These are phyloP conservation scores for Lathyrus aphaca DNA, from an alignment of 306 rosid genomes.

Conservation along the genomic window DNA sequence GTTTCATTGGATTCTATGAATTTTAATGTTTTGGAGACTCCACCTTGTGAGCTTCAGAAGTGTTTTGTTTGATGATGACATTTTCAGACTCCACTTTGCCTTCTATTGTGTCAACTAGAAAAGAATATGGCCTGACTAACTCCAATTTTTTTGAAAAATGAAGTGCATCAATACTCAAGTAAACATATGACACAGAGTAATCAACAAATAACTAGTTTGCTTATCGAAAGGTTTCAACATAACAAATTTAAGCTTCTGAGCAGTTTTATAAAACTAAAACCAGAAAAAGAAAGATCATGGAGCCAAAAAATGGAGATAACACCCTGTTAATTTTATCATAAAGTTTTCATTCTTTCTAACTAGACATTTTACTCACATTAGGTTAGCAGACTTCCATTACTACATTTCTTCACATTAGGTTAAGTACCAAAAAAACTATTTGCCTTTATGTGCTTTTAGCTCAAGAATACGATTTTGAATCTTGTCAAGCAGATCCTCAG, in stretches of 20 bases:
- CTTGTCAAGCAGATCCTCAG: constrained; percentile 34
- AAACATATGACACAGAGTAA: background rate
- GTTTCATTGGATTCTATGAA: too few relatives aligned
- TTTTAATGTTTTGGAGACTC: too few relatives aligned
- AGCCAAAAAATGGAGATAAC: background rate
- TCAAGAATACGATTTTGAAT: constrained; percentile 38
- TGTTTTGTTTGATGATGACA: background rate
- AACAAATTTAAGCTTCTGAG: too few relatives aligned
- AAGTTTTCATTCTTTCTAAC: background rate
- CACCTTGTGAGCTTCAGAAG: too few relatives aligned
- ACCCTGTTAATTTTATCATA: background rate
- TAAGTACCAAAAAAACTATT: background rate
- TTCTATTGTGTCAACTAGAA: too few relatives aligned
- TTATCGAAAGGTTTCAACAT: background rate
- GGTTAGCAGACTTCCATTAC: background rate
- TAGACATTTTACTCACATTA: background rate
- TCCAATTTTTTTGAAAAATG: background rate
- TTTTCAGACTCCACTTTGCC: too few relatives aligned
- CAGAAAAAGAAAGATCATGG: background rate
- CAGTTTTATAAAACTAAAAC: background rate
- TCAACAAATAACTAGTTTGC: background rate
- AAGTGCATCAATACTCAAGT: background rate
- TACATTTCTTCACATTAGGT: background rate
- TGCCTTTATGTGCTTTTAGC: constrained; percentile 33
- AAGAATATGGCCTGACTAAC: too few relatives aligned